phyloP scores from a whole-genome alignment of 2,329 filamentous ascomycete species.

The Incumbomyces delicatus region DNA sequence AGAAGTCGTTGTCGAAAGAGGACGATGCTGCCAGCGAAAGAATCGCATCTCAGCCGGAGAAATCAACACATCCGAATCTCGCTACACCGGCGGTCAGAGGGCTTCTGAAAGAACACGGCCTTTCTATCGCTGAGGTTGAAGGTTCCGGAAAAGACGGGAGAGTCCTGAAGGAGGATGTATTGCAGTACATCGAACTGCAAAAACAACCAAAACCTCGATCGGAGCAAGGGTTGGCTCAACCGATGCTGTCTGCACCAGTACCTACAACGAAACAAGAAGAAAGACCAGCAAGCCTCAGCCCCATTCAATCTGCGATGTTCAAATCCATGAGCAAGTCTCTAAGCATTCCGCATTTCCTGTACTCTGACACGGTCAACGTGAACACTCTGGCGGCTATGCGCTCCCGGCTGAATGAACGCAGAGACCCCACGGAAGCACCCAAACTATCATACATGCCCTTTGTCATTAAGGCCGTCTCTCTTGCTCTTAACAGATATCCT shows the following conservation, averaged over 20 bases:
- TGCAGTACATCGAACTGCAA: constrained; percentile 54
- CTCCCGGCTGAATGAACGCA: constrained; percentile 60
- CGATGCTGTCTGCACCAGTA: constrained; percentile 25
- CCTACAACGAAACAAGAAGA: constrained; percentile 51
- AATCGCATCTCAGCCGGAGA: no score
- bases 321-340: constrained; percentile 92
- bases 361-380: constrained; percentile 82
- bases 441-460: constrained; percentile 89
- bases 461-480: constrained; percentile 87
- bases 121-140: constrained; percentile 67
- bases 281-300: constrained; percentile 59
- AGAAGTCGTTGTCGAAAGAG: constrained; percentile 7
- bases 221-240: constrained; percentile 13
- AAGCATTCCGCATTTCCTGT: constrained; percentile 88
- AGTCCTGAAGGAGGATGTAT: constrained; percentile 86
- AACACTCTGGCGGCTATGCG: constrained; percentile 64
- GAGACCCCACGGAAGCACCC: constrained; percentile 33
- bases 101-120: constrained; percentile 65
- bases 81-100: constrained; percentile 91
- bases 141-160: constrained; percentile 87
- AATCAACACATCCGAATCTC: constrained; percentile 55
- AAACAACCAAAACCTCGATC: constrained; percentile 27
- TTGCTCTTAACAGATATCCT: constrained; percentile 71
- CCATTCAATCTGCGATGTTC: constrained; percentile 88
- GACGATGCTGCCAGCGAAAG: constrained; percentile 7